phyloP scores from a whole-genome alignment of 805 yeast species.

The Ogataea nakhonphanomensis region DNA sequence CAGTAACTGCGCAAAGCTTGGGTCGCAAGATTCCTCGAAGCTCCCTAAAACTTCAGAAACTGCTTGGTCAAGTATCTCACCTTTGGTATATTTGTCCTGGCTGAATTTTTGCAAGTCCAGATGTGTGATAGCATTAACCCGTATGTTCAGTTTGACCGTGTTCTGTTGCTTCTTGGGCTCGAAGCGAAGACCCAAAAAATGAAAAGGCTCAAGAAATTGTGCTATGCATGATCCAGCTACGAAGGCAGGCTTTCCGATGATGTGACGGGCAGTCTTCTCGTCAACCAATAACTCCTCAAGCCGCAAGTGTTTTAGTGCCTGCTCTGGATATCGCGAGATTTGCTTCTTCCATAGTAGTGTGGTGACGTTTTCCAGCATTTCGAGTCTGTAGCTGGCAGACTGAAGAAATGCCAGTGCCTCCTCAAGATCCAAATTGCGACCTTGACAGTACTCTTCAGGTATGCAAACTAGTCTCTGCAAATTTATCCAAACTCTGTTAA shows the following conservation, averaged over 20 bases:
- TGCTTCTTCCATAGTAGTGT: conserved; percentile 19
- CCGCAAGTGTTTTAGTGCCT: conserved; percentile 28
- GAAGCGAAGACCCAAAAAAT: neutral
- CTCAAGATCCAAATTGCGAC: conserved; percentile 33
- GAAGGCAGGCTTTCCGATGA: conserved; percentile 11
- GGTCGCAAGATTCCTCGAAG: neutral
- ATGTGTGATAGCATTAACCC: conserved; percentile 10
- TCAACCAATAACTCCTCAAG: conserved; percentile 18
- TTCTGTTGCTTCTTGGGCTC: neutral
- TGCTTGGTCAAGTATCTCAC: conserved; percentile 8
- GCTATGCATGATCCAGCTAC: conserved; percentile 16
- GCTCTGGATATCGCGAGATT: conserved; percentile 30
- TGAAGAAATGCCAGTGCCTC: conserved; percentile 42
- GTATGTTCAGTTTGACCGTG: conserved; percentile 7
- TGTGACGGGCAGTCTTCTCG: conserved; percentile 10
- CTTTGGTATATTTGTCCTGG: neutral
- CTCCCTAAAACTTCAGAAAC: neutral
- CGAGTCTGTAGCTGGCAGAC: conserved; percentile 35
- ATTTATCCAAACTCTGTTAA: conserved; percentile 53
- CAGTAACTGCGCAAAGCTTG: conserved; percentile 1
- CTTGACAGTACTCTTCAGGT: conserved; percentile 36
- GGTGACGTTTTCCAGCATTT: conserved; percentile 13
- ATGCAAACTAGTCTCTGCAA: conserved; percentile 38
- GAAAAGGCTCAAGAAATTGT: conserved; percentile 4
- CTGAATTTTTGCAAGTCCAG: conserved; percentile 9